Evolutionary conservation across 768 basidiomycete species (phyloP).

Genomic region (Cystofilobasidium macerans): DNA sequence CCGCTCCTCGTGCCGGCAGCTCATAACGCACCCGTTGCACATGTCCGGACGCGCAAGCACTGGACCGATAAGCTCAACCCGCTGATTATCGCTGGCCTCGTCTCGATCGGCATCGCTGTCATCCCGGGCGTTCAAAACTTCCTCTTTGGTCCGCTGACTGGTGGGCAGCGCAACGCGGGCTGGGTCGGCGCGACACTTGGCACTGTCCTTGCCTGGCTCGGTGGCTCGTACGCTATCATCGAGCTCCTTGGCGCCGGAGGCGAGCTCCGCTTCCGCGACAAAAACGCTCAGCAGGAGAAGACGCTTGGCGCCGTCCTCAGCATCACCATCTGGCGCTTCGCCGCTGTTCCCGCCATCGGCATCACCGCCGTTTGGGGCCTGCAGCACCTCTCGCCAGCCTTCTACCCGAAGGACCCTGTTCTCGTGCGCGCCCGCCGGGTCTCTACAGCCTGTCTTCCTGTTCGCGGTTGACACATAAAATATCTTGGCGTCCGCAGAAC

Average conservation of each 20-base stretch:
- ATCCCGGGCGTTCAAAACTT: constrained; percentile 12
- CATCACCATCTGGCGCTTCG: constrained; percentile 23
- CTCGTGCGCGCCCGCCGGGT: constrained; percentile 4
- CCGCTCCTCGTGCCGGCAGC: constrained; percentile 6
- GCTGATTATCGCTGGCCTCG: constrained; percentile 13
- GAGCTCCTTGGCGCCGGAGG: constrained; percentile 18
- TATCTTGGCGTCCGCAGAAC: neutral
- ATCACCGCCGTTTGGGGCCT: neutral
- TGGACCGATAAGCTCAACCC: constrained; percentile 11
- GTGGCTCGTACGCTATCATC: constrained; percentile 7
- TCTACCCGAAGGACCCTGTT: constrained; percentile 8
- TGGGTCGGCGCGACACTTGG: constrained; percentile 20
- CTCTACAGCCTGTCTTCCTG: neutral
- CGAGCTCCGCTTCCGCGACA: constrained; percentile 16
- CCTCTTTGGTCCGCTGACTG: neutral
- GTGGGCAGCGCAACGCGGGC: neutral
- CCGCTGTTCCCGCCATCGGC: constrained; percentile 12
- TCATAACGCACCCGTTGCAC: neutral
- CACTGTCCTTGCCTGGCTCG: constrained; percentile 11
- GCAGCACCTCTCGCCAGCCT: neutral
- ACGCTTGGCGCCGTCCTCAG: constrained; percentile 20
- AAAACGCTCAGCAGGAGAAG: constrained; percentile 8
- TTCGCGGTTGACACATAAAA: no score
- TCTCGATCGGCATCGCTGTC: constrained; percentile 6
- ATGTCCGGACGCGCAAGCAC: neutral